Conservation (phyloP, 768 basidiomycete genomes). For the Pleurotus eryngii region DNA sequence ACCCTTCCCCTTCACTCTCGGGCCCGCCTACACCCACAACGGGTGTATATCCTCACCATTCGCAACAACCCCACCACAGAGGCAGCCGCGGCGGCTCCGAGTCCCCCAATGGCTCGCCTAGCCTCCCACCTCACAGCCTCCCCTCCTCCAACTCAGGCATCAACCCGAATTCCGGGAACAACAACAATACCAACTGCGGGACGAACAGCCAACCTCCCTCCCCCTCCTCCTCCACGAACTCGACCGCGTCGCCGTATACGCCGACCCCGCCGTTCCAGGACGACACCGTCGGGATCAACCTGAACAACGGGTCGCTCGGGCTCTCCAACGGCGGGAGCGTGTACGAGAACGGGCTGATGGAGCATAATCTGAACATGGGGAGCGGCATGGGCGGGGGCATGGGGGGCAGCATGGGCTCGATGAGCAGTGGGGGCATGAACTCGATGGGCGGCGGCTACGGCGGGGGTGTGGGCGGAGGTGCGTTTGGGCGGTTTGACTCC, state of each 20-base stretch:
- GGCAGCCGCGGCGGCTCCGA: slow-evolving; percentile 17
- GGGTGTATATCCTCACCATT: slow-evolving; percentile 31
- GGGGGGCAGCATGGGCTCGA: background rate
- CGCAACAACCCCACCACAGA: slow-evolving; percentile 25
- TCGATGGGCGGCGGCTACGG: background rate
- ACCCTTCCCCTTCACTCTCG: slow-evolving; percentile 23
- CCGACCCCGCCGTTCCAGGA: too few relatives aligned
- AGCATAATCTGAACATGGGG: too few relatives aligned
- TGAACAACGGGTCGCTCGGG: too few relatives aligned
- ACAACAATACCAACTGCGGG: too few relatives aligned
- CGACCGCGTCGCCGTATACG: too few relatives aligned
- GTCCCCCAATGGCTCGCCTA: slow-evolving; percentile 25
- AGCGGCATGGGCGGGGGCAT: too few relatives aligned
- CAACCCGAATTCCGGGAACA: background rate
- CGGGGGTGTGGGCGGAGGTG: background rate
- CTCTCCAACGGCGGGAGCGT: too few relatives aligned
- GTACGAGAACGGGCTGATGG: too few relatives aligned
- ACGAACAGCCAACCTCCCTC: too few relatives aligned
- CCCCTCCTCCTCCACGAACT: too few relatives aligned
- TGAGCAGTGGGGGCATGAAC: background rate
- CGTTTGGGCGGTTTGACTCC: slow-evolving; percentile 36
- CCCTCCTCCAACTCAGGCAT: slow-evolving; percentile 12
- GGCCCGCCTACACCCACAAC: slow-evolving; percentile 38
- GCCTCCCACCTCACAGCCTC: slow-evolving; percentile 19
- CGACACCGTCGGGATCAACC: too few relatives aligned